A percentile compares a stretch with the other conserved stretches of the same genome.
phyloP scores from a whole-genome alignment of 169 alveolate genomes.

The Theileria parva region DNA sequence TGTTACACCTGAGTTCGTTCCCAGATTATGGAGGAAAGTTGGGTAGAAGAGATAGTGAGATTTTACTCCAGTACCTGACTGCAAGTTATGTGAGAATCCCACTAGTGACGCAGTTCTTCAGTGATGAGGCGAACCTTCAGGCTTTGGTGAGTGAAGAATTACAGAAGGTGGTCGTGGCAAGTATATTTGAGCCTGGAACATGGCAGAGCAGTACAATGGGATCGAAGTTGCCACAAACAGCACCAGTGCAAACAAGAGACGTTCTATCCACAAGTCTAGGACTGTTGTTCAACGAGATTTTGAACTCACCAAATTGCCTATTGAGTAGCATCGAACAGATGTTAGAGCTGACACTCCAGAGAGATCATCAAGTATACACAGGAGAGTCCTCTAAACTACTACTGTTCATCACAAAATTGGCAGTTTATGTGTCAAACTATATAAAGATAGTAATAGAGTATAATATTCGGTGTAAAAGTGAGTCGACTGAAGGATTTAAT shows the following conservation, averaged over 20 bases:
- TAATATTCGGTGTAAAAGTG: slow-evolving; percentile 20
- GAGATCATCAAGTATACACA: slow-evolving; percentile 49
- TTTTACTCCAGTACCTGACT: slow-evolving; percentile 80
- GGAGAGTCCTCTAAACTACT: slow-evolving; percentile 63
- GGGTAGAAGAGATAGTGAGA: slow-evolving; percentile 78
- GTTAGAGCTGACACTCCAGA: slow-evolving; percentile 49
- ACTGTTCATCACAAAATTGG: slow-evolving; percentile 44
- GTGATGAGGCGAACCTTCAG: slow-evolving; percentile 76
- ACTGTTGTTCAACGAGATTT: slow-evolving; percentile 76
- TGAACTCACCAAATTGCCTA: slow-evolving; percentile 59
- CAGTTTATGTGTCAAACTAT: slow-evolving; percentile 53
- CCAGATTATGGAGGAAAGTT: slow-evolving; percentile 77
- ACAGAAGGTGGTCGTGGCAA: slow-evolving; percentile 77
- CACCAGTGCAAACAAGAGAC: slow-evolving; percentile 70
- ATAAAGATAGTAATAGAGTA: slow-evolving; percentile 31
- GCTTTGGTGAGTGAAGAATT: slow-evolving; percentile 63
- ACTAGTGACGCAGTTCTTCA: slow-evolving; percentile 78
- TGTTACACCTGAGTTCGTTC: slow-evolving; percentile 71
- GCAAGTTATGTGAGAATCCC: slow-evolving; percentile 84
- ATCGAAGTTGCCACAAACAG: slow-evolving; percentile 62
- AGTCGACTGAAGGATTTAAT: slow-evolving; percentile 16
- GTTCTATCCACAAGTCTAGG: slow-evolving; percentile 78
- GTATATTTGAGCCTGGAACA: slow-evolving; percentile 79
- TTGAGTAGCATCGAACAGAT: slow-evolving; percentile 52
- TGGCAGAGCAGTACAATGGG: slow-evolving; percentile 70